Percentiles rank a stretch among this genome's conserved stretches.
phyloP scores from a whole-genome alignment of 2,329 filamentous ascomycete species.

The Magnaporthales sp. region DNA sequence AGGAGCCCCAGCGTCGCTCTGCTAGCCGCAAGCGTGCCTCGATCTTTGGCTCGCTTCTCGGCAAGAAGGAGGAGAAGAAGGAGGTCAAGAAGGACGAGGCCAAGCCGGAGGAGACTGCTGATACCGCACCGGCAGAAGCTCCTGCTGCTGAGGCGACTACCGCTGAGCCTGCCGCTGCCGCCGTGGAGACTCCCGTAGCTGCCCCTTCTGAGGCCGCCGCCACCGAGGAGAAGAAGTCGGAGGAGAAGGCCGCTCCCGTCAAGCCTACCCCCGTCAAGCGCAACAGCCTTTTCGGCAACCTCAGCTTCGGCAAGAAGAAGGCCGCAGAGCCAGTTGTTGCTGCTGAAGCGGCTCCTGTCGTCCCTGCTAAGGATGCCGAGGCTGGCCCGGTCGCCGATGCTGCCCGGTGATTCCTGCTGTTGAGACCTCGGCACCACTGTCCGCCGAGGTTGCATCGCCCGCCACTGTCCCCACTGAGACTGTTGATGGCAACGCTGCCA shows the following conservation, averaged over 20 bases:
- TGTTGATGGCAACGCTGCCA: constrained; percentile 26
- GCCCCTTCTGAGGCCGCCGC: constrained; percentile 21
- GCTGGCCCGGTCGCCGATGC: constrained; percentile 36
- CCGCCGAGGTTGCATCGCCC: constrained; percentile 42
- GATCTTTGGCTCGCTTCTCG: constrained; percentile 49
- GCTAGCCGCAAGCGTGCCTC: constrained; percentile 58
- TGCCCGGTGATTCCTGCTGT: constrained; percentile 51
- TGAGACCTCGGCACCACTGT: constrained; percentile 46
- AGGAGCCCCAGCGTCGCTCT: constrained; percentile 54
- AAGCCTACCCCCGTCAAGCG: constrained; percentile 36
- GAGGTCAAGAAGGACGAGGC: constrained; percentile 24
- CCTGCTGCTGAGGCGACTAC: constrained; percentile 26
- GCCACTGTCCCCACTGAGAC: constrained; percentile 38
- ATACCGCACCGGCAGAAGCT: constrained; percentile 22
- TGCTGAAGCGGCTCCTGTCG: constrained; percentile 30
- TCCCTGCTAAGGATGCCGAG: constrained; percentile 35
- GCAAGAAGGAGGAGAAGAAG: constrained; percentile 45
- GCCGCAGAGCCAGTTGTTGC: constrained; percentile 33
- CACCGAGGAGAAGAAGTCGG: constrained; percentile 1
- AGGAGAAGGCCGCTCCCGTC: constrained; percentile 19
- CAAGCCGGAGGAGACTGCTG: constrained; percentile 24
- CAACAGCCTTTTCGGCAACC: constrained; percentile 48
- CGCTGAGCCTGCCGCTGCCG: constrained; percentile 24
- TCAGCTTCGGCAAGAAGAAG: constrained; percentile 51
- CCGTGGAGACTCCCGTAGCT: constrained; percentile 24